Percentiles rank a stretch among this genome's conserved stretches.
phyloP scores from a whole-genome alignment of 2,329 filamentous ascomycete genomes.

The Pseudogymnoascus sp. region DNA sequence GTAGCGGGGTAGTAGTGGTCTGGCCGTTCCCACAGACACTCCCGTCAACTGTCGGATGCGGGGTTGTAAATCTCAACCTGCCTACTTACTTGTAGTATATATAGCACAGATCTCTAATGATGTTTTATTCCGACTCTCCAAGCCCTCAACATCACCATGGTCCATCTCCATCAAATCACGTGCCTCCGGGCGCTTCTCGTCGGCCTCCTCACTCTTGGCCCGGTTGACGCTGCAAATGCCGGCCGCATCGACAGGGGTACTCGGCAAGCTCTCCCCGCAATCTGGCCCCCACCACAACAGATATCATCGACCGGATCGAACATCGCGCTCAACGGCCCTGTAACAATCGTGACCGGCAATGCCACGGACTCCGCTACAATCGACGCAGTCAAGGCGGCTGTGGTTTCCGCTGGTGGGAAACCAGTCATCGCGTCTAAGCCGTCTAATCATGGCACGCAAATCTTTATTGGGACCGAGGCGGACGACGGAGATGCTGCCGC shows the following conservation, averaged over 20 bases:
- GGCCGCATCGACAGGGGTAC: neutral
- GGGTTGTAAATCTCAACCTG: neutral
- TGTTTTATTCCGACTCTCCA: neutral
- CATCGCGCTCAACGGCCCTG: conserved; percentile 16
- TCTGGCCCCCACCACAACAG: conserved; percentile 17
- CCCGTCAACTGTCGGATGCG: neutral
- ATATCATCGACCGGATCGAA: conserved; percentile 13
- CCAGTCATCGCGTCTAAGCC: neutral
- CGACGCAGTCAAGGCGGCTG: neutral
- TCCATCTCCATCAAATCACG: neutral
- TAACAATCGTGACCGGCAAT: conserved; percentile 20
- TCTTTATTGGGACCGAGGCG: conserved; percentile 2
- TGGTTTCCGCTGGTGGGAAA: neutral
- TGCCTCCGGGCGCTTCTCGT: neutral
- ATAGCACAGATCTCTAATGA: neutral
- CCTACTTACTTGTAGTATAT: neutral
- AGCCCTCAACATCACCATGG: neutral
- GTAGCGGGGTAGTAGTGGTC: neutral
- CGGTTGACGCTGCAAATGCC: neutral
- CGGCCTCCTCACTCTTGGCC: neutral
- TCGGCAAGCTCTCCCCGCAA: neutral
- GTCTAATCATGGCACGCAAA: neutral
- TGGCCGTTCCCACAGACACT: neutral
- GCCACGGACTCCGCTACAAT: conserved; percentile 13
- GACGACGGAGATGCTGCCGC: neutral